Evolutionary conservation across 805 yeast species (phyloP).

Genomic region (Yarrowia sp.): DNA sequence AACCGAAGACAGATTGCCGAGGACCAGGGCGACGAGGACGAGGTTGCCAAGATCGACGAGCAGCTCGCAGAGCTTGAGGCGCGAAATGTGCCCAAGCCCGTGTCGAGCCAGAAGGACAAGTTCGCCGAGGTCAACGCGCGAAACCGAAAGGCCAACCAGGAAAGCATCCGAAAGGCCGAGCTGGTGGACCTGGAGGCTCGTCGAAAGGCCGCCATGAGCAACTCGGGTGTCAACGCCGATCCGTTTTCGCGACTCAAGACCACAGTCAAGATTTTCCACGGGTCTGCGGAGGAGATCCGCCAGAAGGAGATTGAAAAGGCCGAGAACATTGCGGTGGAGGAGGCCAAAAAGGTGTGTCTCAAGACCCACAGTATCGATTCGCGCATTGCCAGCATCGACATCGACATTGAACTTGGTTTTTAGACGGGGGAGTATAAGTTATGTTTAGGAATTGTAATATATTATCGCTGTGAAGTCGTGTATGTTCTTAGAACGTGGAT

Average conservation of each 20-base stretch:
- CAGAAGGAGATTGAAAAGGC: constrained; percentile 41
- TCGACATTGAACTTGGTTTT: background rate
- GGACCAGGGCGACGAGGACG: constrained; percentile 42
- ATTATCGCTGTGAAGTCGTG: too few species aligned
- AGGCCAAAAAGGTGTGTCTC: constrained; percentile 15
- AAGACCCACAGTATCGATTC: background rate
- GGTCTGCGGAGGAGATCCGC: constrained; percentile 45
- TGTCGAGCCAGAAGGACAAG: constrained; percentile 37
- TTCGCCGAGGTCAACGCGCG: constrained; percentile 77
- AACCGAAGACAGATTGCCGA: constrained; percentile 75
- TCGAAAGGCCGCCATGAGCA: constrained; percentile 40
- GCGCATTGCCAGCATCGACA: constrained; percentile 3
- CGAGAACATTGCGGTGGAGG: background rate
- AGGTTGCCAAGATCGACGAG: constrained; percentile 39
- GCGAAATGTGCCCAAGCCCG: constrained; percentile 18
- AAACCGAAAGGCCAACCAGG: constrained; percentile 77
- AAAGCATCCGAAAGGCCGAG: constrained; percentile 77
- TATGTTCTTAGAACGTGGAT: too few species aligned
- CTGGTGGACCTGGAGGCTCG: constrained; percentile 57
- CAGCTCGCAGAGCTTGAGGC: constrained; percentile 37
- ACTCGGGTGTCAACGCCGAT: constrained; percentile 49
- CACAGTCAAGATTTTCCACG: constrained; percentile 76
- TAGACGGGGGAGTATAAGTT: background rate
- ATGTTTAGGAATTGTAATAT: too few species aligned
- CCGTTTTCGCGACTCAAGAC: constrained; percentile 92